Percentiles rank a stretch among this genome's conserved stretches.
Conservation (phyloP, 768 basidiomycete species). For the Naganishia onofrii region DNA sequence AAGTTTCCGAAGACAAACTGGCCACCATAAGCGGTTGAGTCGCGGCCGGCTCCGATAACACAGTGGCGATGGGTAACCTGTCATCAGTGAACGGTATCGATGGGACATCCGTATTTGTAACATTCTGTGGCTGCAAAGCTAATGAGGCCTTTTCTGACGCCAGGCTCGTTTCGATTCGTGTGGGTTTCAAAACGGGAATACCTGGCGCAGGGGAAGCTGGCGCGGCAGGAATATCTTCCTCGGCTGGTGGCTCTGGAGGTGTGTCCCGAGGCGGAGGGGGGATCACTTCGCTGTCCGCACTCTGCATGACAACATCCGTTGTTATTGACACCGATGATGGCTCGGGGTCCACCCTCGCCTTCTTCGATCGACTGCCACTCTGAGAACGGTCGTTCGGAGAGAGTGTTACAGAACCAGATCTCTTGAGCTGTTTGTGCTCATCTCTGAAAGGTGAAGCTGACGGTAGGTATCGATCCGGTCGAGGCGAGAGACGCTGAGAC, state of each 20-base stretch:
- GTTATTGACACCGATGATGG: too few relatives aligned
- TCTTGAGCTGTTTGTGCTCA: not conserved
- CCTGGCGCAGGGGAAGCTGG: slow-evolving; percentile 1
- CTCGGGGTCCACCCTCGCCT: not conserved
- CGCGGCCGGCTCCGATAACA: not conserved
- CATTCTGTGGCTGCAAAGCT: not conserved
- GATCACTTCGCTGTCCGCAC: not conserved
- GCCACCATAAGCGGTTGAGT: not conserved
- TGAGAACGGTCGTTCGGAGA: not conserved
- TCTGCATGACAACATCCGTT: not conserved
- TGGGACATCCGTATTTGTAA: not conserved
- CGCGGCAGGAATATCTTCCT: slow-evolving; percentile 4
- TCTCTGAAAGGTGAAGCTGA: not conserved
- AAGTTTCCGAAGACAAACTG: not conserved
- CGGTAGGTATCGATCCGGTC: not conserved
- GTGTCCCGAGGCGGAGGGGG: slow-evolving; percentile 2
- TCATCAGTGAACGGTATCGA: not conserved
- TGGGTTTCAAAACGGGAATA: not conserved
- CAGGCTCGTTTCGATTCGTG: too few relatives aligned
- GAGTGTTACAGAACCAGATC: slow-evolving; percentile 1
- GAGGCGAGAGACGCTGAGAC: not conserved
- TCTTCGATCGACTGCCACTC: not conserved
- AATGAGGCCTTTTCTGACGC: not conserved
- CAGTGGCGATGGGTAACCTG: not conserved
- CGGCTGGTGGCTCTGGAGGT: slow-evolving; percentile 1